These are phyloP conservation scores for Trichoderma brevicompactum DNA, from an alignment of 2,329 filamentous ascomycete species.

Conservation along the genomic window DNA sequence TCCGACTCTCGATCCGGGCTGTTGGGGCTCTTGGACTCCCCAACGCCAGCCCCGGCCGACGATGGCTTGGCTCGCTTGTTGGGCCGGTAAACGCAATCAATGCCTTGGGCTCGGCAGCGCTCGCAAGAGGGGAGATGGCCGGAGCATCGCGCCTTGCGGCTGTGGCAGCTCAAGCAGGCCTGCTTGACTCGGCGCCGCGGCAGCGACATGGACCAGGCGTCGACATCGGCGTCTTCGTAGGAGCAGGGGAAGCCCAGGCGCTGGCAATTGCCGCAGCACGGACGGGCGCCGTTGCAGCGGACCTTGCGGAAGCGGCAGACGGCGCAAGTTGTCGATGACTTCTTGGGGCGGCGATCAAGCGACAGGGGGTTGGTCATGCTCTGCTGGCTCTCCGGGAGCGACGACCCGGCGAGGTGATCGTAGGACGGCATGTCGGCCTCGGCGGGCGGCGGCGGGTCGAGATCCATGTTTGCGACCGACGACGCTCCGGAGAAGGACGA, in stretches of 20 bases:
- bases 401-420: slow-evolving; percentile 14
- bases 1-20: slow-evolving; percentile 43
- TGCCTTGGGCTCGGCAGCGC: slow-evolving; percentile 53
- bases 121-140: slow-evolving; percentile 62
- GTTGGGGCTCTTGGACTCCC: slow-evolving; percentile 37
- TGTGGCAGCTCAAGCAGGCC: slow-evolving; percentile 62
- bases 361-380: slow-evolving; percentile 19
- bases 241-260: slow-evolving; percentile 62
- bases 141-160: slow-evolving; percentile 62
- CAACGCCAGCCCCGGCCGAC: slow-evolving; percentile 31
- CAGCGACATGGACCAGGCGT: slow-evolving; percentile 50
- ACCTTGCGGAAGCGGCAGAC: slow-evolving; percentile 62
- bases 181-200: slow-evolving; percentile 59
- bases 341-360: slow-evolving; percentile 45
- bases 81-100: slow-evolving; percentile 60
- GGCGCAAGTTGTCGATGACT: slow-evolving; percentile 55
- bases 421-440: slow-evolving; percentile 20
- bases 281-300: slow-evolving; percentile 59
- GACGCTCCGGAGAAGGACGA: slow-evolving; percentile 11
- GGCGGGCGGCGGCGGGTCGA: slow-evolving; percentile 14
- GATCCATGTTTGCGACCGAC: slow-evolving; percentile 19
- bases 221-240: slow-evolving; percentile 54
- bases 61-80: slow-evolving; percentile 47
- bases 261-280: slow-evolving; percentile 62
- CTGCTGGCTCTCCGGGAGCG: slow-evolving; percentile 23